Conservation (phyloP, 306 rosid species). For the Prosopis cineraria region DNA sequence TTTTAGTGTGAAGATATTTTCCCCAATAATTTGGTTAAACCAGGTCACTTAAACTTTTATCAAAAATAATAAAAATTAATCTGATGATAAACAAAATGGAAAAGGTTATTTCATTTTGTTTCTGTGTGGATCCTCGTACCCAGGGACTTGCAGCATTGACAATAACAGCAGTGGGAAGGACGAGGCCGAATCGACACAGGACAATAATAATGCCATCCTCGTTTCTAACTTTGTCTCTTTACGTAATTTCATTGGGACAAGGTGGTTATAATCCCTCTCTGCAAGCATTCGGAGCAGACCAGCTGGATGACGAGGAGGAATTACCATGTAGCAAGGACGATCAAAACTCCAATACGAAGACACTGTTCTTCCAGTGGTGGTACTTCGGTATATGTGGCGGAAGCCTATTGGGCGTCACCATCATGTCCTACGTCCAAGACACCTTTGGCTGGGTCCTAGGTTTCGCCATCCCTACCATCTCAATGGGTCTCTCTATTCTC, state of each 20-base stretch:
- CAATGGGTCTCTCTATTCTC: constrained; percentile 59
- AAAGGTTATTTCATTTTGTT: background rate
- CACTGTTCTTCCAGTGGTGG: constrained; percentile 82
- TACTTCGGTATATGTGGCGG: constrained; percentile 90
- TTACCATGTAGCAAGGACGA: constrained; percentile 65
- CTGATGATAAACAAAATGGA: too few relatives aligned
- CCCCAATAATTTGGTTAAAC: too few relatives aligned
- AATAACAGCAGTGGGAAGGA: constrained; percentile 63
- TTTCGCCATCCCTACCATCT: constrained; percentile 76
- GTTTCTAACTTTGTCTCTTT: constrained; percentile 73
- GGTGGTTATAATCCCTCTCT: constrained; percentile 91
- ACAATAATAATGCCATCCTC: constrained; percentile 60
- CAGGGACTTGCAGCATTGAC: constrained; percentile 94
- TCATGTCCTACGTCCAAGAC: constrained; percentile 95
- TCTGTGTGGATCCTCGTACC: background rate
- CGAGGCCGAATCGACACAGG: constrained; percentile 54
- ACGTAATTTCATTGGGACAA: constrained; percentile 80
- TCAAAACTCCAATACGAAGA: constrained; percentile 47
- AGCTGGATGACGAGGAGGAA: constrained; percentile 71
- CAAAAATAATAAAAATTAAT: too few relatives aligned
- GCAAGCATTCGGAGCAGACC: constrained; percentile 95
- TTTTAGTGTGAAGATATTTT: background rate
- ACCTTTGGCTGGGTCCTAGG: constrained; percentile 91
- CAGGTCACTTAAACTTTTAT: background rate
- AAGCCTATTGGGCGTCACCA: constrained; percentile 76